These are phyloP conservation scores for Alternaria incomplexa DNA, from an alignment of 2,329 filamentous ascomycete genomes.

Conservation along the genomic window DNA sequence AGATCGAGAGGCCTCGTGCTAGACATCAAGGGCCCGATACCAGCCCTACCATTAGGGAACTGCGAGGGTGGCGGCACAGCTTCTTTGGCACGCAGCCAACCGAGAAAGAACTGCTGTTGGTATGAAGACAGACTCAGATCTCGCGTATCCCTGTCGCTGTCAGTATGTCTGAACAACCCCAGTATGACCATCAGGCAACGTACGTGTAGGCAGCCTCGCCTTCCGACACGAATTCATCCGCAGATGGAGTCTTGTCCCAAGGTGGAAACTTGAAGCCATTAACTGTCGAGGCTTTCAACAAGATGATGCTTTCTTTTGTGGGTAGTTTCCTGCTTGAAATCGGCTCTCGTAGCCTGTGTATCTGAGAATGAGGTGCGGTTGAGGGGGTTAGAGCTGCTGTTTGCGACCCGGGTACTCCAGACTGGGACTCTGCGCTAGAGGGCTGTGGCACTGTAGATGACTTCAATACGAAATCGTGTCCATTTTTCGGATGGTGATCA, in stretches of 20 bases:
- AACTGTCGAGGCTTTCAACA: constrained; percentile 78
- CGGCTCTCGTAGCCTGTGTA: constrained; percentile 53
- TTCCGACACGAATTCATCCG: constrained; percentile 65
- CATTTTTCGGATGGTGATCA: not conserved
- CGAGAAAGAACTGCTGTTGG: constrained; percentile 77
- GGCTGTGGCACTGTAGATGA: not conserved
- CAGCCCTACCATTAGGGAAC: constrained; percentile 35
- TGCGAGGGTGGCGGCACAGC: constrained; percentile 60
- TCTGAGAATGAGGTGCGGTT: constrained; percentile 26
- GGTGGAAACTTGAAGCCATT: constrained; percentile 85
- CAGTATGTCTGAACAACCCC: not conserved
- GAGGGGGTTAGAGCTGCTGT: constrained; percentile 4
- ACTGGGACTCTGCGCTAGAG: not conserved
- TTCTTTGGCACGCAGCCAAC: constrained; percentile 80
- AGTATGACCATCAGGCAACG: constrained; percentile 41
- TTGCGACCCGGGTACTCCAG: not conserved
- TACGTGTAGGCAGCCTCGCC: constrained; percentile 65
- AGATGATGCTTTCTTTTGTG: constrained; percentile 74
- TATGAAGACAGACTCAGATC: constrained; percentile 74
- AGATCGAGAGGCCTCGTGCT: constrained; percentile 72
- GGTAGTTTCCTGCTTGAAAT: constrained; percentile 66
- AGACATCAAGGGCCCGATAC: constrained; percentile 61
- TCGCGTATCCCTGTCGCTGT: constrained; percentile 63
- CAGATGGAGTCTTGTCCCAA: constrained; percentile 71
- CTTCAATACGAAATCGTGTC: not conserved